Base-by-base conservation (phyloP, 495 filamentous ascomycete species). In the Pyrenula aspistea region DNA sequence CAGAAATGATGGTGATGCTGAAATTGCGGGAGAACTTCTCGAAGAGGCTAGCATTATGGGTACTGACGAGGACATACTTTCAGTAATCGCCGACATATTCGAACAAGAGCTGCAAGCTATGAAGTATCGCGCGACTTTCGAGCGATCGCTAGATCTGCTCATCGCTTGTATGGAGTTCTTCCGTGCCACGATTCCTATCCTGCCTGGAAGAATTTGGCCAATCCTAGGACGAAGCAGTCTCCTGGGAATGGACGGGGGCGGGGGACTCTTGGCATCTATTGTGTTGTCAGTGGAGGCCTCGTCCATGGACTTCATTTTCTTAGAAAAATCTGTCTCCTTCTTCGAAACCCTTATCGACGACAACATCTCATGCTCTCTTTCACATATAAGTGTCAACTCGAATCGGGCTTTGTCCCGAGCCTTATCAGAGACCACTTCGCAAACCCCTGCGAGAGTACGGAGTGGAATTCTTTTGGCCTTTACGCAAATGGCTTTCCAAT, bases 121-220 rank as follows among this genome's bases (percentile, higher is more conserved):
- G 24, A 71, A 81, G 20, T 67, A 78, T 11, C 72, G 72, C 21
- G 77, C 79, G 22, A 75, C 77, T 12, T 59, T 72, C 3, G 79
- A 77, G 24, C 72, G 67, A 2, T 70, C 76, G 10, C 57, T 87
- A 20, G 77, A 83, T 4, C 74, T 88, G 25, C 73, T 91, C 22
- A 76, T 86, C 25, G 81, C 83, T 31, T 95, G 89, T 61, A 62
- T 89, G 36, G 85, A 88, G 48, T 96, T 97, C 59, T 77, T 92
- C 12, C 76, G 84, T 57, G 82, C 81, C 20, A 69, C 93, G 10
- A 65, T 89, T 2, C 71, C 76, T 3, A 70, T 94, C n/a, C 73
- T 85, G 23, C 91, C 92, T 2, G 83, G 82, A 50, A 74, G 91
- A 57, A 83, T 95, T 1, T 98, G 92, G 92, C 87, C 90, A 2